A percentile compares a stretch with the other conserved stretches of the same genome.
These are phyloP conservation scores for Colletotrichum brevisporum DNA, from an alignment of 2,329 filamentous ascomycete species.

Conservation along the genomic window DNA sequence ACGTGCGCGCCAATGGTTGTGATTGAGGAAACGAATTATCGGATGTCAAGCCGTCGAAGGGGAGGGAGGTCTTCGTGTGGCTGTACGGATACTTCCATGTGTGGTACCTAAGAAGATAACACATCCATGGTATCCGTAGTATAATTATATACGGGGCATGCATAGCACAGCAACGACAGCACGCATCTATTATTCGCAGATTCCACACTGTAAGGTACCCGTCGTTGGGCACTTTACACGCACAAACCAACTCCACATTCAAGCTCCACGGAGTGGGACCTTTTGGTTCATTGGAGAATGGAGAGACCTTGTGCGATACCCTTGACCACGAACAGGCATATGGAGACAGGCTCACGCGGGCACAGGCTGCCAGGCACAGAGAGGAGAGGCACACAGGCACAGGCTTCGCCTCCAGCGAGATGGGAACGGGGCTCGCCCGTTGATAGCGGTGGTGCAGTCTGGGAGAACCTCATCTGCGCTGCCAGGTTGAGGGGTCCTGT, in stretches of 20 bases:
- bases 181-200: conserved; percentile 5
- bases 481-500: conserved; percentile 12
- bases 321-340: conserved; percentile 30
- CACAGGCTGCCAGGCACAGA: conserved; percentile 4
- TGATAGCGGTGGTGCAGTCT: background rate
- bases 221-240: conserved; percentile 18
- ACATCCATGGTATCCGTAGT: conserved; percentile 2
- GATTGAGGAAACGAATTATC: no score
- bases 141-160: background rate
- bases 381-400: background rate
- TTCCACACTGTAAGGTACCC: conserved; percentile 35
- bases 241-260: background rate
- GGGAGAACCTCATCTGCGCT: conserved; percentile 18
- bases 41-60: no score
- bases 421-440: background rate
- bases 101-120: no score
- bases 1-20: no score
- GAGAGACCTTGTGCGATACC: background rate
- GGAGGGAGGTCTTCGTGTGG: no score
- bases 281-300: conserved; percentile 11
- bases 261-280: conserved; percentile 9
- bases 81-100: no score
- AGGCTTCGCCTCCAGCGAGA: background rate
- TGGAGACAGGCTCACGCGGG: conserved; percentile 27
- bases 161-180: background rate